Percentiles rank a stretch among this genome's conserved stretches.
Evolutionary conservation across 495 filamentous ascomycete genomes (phyloP).

Genomic region (Pyronema domesticum): DNA sequence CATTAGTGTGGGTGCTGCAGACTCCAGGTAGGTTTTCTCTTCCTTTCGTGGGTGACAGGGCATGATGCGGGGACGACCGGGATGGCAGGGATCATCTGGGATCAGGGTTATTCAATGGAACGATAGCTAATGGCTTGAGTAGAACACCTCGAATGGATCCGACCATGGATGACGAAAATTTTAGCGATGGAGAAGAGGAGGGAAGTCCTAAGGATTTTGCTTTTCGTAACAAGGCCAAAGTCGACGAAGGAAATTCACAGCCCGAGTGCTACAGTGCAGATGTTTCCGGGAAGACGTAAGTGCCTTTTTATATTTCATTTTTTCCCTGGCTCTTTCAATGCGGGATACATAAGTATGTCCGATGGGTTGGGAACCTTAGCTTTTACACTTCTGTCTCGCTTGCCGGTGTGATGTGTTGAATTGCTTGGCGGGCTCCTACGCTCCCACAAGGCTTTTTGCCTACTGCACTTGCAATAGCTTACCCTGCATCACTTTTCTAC

Average conservation of each 20-base stretch:
- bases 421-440: too few species aligned
- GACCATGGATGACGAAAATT: conserved; percentile 89
- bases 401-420: too few species aligned
- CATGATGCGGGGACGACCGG: not conserved
- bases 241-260: conserved; percentile 64
- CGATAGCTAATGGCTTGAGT: conserved; percentile 3
- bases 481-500: too few species aligned
- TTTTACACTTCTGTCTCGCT: too few species aligned
- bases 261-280: conserved; percentile 67
- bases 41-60: not conserved
- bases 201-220: conserved; percentile 63
- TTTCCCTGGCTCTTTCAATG: too few species aligned
- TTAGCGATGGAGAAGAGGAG: conserved; percentile 64
- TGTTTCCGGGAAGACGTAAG: conserved; percentile 56
- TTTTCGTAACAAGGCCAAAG: conserved; percentile 77
- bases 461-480: too few species aligned
- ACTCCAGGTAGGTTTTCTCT: conserved; percentile 30
- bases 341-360: too few species aligned
- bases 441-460: too few species aligned
- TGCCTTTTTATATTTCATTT: too few species aligned
- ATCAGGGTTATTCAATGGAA: not conserved
- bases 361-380: too few species aligned
- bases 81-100: too few species aligned
- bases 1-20: conserved; percentile 83
- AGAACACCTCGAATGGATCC: conserved; percentile 84